Evolutionary conservation across 2,329 filamentous ascomycete genomes (phyloP), one percentile per base, ranked within the genome.

Genomic region (Colletotrichum siamense): DNA sequence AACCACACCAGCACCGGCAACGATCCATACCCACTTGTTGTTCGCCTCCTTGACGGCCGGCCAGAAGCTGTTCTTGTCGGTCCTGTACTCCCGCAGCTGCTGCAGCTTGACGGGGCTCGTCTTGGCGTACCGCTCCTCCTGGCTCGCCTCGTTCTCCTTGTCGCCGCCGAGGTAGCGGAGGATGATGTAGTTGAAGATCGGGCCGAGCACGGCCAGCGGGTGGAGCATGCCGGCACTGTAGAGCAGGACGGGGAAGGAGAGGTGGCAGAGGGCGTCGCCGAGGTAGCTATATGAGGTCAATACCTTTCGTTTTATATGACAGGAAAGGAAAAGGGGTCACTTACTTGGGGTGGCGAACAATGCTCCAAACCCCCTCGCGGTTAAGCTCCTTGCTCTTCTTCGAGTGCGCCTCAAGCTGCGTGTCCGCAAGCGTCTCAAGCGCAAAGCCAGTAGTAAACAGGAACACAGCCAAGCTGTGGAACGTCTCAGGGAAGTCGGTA

Each of bases 271-370:
- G 4, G 88, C 86, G 73, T 92, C 91, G 3, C 91, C 91, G n/a
- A 92, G 88, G 79, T 92, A 92, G 83, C 90, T 92, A 67, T 36
- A 39, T 67, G 15, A 24, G 7, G 66, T n/a, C 49, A 55, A 52
- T 16, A 3, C 32, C 26, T 10, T 1, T 18, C n/a, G 1, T 28
- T 12, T 61, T 0, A 8, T 2, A 10, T n/a, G 0, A 15, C 2
- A n/a, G 3, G 15, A 18, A 28, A 24, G n/a, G 8, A 22, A 18
- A 39, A 6, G 16, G 39, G 18, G 32, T 34, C 13, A 84, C 89
- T 82, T 85, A 92, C 90, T 92, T 92, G 1, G 91, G 91, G 82
- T 92, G 91, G 65, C 91, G 84, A 30, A 92, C 90, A 36, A 92
- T 87, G 78, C 89, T 91, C 90, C 90, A 92, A 34, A 93, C 91